These are phyloP conservation scores for Lactarius hatsudake DNA, from an alignment of 768 basidiomycete species.

Conservation along the genomic window DNA sequence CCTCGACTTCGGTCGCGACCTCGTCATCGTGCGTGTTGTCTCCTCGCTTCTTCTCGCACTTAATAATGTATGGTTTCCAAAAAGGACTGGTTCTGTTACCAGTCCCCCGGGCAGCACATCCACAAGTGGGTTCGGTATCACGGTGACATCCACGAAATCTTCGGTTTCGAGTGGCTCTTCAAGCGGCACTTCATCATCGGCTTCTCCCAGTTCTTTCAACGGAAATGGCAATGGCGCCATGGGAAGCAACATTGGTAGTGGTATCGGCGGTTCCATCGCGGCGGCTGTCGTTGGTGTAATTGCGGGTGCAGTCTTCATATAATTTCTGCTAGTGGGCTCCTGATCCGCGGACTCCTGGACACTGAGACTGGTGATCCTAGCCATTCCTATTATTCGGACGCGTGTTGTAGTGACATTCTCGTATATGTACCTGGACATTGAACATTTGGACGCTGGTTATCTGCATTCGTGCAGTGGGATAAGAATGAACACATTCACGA, in stretches of 20 bases:
- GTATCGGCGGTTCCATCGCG: conserved; percentile 1
- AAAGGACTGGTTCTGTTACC: conserved; percentile 15
- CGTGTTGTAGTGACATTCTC: not conserved
- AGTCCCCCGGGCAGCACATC: not conserved
- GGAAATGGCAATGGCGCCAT: conserved; percentile 18
- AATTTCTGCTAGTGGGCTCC: conserved; percentile 1
- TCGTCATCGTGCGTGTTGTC: conserved; percentile 1
- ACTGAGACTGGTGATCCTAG: not conserved
- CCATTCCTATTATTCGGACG: not conserved
- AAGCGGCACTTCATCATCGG: not conserved
- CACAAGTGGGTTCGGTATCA: not conserved
- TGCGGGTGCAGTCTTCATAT: conserved; percentile 18
- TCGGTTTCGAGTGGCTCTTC: conserved; percentile 4
- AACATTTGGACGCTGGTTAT: not conserved
- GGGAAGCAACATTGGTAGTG: not conserved
- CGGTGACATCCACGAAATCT: not conserved
- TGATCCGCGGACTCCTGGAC: conserved; percentile 11
- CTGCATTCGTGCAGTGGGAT: not conserved
- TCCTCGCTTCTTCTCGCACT: not conserved
- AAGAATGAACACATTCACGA: not conserved
- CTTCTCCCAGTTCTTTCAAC: conserved; percentile 16
- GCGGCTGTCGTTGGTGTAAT: conserved; percentile 16
- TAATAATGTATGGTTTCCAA: not conserved
- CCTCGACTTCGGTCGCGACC: conserved; percentile 3
- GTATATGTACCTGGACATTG: conserved; percentile 10